Base-by-base conservation (phyloP, 805 yeast species). In the Wickerhamiella allomyrinae region DNA sequence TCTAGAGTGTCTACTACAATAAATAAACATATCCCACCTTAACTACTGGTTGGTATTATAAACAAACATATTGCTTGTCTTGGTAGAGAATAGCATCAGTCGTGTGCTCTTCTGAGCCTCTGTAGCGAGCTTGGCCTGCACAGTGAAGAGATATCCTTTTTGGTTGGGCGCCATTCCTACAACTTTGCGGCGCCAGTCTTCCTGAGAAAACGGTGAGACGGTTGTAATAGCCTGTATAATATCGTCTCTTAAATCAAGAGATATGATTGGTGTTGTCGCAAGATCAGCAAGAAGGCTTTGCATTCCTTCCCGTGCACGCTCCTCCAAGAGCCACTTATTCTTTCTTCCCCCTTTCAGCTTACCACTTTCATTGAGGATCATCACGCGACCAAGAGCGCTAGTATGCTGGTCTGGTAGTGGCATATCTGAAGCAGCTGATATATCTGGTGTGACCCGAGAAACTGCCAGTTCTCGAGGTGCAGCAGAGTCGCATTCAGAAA, bases 131-230 rank as follows among this genome's bases (percentile, higher is more conserved):
- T 84, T 73, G 48, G 73, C 76, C 57, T 80, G 80, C 11, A 91
- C 78, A 43, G 76, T 77, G 15, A 74, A 63, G 8, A 89, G 78
- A 61, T 80, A 87, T 42, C 86, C 84, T 57, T 85, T 69, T 13
- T 94, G 93, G 1, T 77, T 69, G 3, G 91, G 81, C n/a, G 83
- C 76, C 2, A 80, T 73, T 15, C 89, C 85, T 7, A 87, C 82
- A 4, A 89, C 85, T 50, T 82, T 80, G 52, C 93, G 71, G 41
- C 79, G 64, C 84, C 85, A 78, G 42, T 61, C 66, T 20, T 61
- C 65, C 5, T 46, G 47, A 11, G 52, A 49, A 24, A 46, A 46
- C 9, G 61, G 60, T 4, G 60, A 46, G 0, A 57, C 47, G 7
- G 52, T 44, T 7, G 48, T 39, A 31, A 89, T 81, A 71, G 86